Percentiles rank a stretch among this genome's conserved stretches.
phyloP scores from a whole-genome alignment of 2,329 filamentous ascomycete species.

The Venturia effusa region DNA sequence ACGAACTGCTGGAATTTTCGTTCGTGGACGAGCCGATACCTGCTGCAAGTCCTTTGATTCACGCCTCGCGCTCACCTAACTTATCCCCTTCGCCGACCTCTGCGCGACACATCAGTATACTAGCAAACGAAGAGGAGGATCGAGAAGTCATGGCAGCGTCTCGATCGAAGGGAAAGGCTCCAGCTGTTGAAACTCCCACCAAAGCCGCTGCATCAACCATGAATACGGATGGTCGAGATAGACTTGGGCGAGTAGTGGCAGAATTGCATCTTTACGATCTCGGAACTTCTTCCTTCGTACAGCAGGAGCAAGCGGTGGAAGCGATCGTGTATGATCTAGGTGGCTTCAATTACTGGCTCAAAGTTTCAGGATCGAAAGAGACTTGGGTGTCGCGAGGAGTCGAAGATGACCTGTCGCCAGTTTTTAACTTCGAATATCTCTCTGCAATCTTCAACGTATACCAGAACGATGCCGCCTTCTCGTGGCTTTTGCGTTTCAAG shows the following conservation, averaged over 20 bases:
- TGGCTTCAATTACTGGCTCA: conserved; percentile 91
- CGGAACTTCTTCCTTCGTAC: conserved; percentile 69
- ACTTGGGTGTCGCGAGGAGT: conserved; percentile 83
- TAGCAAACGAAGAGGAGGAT: conserved; percentile 25
- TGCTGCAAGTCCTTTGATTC: conserved; percentile 46
- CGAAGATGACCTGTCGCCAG: conserved; percentile 85
- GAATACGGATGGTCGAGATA: conserved; percentile 58
- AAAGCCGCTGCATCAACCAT: conserved; percentile 41
- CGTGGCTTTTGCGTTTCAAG: conserved; percentile 88
- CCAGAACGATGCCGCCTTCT: conserved; percentile 76
- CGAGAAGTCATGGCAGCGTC: conserved; percentile 24
- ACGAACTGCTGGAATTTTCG: conserved; percentile 71
- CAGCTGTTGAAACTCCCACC: conserved; percentile 38
- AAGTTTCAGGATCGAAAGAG: conserved; percentile 63
- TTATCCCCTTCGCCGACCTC: conserved; percentile 23
- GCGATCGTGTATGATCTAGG: conserved; percentile 79
- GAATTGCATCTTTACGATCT: conserved; percentile 95
- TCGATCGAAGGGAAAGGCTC: conserved; percentile 14
- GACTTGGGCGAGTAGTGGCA: conserved; percentile 62
- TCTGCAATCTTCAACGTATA: conserved; percentile 99
- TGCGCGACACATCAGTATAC: conserved; percentile 16
- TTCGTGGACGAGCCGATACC: conserved; percentile 58
- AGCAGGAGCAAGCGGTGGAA: conserved; percentile 64
- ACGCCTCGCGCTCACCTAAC: conserved; percentile 26
- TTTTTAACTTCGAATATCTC: conserved; percentile 98